Base-by-base conservation (phyloP, 1,284 basidiomycete species). In the Cryptococcus depauperatus region DNA sequence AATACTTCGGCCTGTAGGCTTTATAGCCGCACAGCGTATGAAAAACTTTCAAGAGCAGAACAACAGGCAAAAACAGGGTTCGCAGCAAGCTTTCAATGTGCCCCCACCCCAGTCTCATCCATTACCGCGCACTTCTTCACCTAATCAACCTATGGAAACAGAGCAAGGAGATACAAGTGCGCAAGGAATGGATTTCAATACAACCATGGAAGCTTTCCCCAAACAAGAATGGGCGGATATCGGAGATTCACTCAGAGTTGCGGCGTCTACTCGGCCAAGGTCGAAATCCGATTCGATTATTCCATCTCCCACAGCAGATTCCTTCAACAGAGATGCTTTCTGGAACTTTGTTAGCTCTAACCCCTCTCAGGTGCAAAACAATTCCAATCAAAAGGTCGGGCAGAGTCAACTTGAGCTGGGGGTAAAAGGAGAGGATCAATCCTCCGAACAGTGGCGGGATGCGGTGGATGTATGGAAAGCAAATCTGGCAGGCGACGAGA, bases 201-300 rank as follows among this genome's bases (percentile, higher is more conserved):
- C 43, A 1, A 35, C 44, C 5, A 55, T 57, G 54, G 41, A 40
- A 2, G 33, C 35, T 16, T 42, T 35, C 37, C 40, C 30, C 6
- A 23, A 43, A 4, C 50, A 52, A 22, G 41, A 42, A 6, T 52
- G 50, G 50, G 33, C 22, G 5, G 43, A 35, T 3, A n/a, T 14
- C 14, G 34, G 28, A 28, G 35, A 46, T 10, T 27, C 28, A 6
- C 23, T 52, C 22, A 34, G 47, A 22, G 44, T 43, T 9, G 42
- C 46, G 4, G 41, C 35, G n/a, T 46, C 34, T 11, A 47, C 33
- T 22, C 58, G 67, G 35, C 60, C 61, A 2, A 49, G 67, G 19
- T 56, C 67, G 1, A 68, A 66, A 46, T 69, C 67, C 16, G 67
- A 69, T 41, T 69, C 67, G 19, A 60, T 58, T 43, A 57, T 56